Conservation (phyloP, 129 eudicot species). For the Kitagawia praeruptora region DNA sequence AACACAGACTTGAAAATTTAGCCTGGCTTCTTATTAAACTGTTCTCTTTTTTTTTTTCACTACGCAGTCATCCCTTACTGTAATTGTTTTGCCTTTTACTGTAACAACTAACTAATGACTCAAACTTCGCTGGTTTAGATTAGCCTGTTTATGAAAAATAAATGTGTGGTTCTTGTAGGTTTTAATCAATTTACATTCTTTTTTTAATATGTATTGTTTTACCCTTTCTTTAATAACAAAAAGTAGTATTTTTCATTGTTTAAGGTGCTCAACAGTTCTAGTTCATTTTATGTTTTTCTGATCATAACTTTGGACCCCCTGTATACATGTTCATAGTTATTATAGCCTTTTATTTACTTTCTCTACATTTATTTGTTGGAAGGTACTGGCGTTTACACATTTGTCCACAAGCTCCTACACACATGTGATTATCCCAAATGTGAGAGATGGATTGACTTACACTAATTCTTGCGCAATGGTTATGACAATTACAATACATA, state of each 20-base stretch:
- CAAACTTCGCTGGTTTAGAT: not conserved
- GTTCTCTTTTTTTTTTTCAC: not conserved
- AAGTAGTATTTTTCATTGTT: not conserved
- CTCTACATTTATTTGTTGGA: slow-evolving; percentile 4
- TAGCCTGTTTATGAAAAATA: not conserved
- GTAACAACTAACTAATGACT: not conserved
- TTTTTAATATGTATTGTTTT: not conserved
- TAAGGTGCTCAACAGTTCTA: not conserved
- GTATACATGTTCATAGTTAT: not conserved
- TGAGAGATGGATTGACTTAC: slow-evolving; percentile 71
- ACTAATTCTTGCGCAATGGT: too few relatives aligned
- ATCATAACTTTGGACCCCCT: not conserved
- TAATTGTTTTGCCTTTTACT: not conserved
- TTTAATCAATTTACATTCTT: not conserved
- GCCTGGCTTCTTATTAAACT: not conserved
- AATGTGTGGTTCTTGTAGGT: not conserved
- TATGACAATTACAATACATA: too few relatives aligned
- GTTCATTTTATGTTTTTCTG: not conserved
- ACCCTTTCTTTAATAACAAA: not conserved
- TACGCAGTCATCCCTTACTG: not conserved
- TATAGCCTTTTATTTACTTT: not conserved
- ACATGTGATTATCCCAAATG: slow-evolving; percentile 75
- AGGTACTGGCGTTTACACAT: slow-evolving; percentile 90
- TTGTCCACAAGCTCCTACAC: slow-evolving; percentile 79
- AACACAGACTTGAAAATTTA: not conserved